Evolutionary conservation across 2,329 filamentous ascomycete species (phyloP), one percentile per base, ranked within the genome.

Genomic region (Fusarium redolens): DNA sequence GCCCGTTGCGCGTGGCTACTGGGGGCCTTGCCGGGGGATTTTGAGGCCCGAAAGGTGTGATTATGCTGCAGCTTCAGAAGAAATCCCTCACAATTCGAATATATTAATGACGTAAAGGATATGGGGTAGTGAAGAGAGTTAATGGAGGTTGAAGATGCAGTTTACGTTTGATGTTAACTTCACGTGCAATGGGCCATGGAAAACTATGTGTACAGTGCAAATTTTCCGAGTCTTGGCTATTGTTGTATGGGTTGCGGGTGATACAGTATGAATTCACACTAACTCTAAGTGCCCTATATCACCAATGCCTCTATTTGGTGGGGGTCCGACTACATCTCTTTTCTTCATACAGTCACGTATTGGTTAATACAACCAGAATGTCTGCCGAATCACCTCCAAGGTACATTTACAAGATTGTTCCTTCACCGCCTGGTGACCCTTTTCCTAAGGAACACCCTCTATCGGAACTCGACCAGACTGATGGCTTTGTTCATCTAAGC

Each of bases 401-500:
- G 76, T 88, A 83, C 70, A 81, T 91, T 71, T 91, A 91, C 85
- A 91, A 92, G 76, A 91, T 92, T 76, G 80, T 89, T 41, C 86
- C 88, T 33, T 73, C 80, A 28, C 83, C 85, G 30, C 89, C 89
- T 35, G 85, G 85, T 12, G 81, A 84, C 28, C 87, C 88, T 4
- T 82, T 91, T 40, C 89, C 89, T 6, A 78, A 82, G 4, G 80
- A 83, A 65, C 87, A 89, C 59, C 89, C 90, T 18, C 83, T 89
- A 67, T 91, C 89, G 17, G 86, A 88, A 38, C 86, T 91, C 48
- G 90, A 92, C 79, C 79, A 81, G 71, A 84, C 87, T 40, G 89
- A 91, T 76, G 89, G 89, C 54, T 92, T 90, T 79, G 82, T 92
- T 37, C 90, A 92, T 73, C 79, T 92, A 20, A 91, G 89, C 77